These are phyloP conservation scores for Nectriaceae sp. DNA, from an alignment of 2,329 filamentous ascomycete species.

Conservation along the genomic window DNA sequence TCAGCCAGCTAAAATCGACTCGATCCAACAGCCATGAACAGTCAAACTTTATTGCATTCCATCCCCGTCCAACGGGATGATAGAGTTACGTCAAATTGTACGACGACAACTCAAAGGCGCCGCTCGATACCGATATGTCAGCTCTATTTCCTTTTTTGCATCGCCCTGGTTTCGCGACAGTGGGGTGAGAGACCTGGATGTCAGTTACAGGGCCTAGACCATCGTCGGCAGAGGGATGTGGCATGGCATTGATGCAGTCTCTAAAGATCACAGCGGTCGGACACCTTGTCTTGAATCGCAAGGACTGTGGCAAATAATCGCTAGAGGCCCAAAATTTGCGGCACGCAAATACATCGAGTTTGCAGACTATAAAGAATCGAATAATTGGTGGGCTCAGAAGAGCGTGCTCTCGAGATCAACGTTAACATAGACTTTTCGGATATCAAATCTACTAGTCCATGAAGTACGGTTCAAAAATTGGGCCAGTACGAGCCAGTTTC, in stretches of 20 bases:
- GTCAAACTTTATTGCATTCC: neutral
- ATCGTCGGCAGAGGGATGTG: neutral
- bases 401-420: neutral
- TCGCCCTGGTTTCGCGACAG: neutral
- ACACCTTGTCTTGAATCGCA: neutral
- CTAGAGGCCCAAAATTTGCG: neutral
- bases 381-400: neutral
- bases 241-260: neutral
- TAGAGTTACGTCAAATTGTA: neutral
- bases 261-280: neutral
- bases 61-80: neutral
- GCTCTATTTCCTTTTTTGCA: neutral
- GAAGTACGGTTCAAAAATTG: neutral
- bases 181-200: neutral
- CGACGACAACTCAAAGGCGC: neutral
- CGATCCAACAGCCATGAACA: no score
- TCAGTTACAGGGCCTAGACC: neutral
- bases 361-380: neutral
- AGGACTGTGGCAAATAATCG: neutral
- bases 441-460: neutral
- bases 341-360: neutral
- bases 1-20: no score
- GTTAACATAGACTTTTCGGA: neutral
- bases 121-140: neutral
- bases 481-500: neutral